A percentile compares a stretch with the other conserved stretches of the same genome.
Conservation (phyloP, 768 basidiomycete genomes). For the Pleurotus pulmonarius region DNA sequence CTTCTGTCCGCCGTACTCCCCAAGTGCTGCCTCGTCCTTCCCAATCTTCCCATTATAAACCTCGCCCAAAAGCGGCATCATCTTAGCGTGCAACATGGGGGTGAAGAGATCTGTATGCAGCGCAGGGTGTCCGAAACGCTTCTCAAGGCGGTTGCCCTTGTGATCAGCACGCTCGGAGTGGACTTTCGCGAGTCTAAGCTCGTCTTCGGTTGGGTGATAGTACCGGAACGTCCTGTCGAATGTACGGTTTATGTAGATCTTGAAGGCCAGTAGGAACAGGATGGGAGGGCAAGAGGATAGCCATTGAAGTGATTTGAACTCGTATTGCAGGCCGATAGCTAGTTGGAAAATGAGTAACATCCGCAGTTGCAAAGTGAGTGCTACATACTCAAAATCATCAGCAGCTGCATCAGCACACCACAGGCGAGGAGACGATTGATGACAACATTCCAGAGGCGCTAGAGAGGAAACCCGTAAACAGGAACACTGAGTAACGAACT, state of each 20-base stretch:
- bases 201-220: slow-evolving; percentile 80
- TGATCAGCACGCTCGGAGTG: slow-evolving; percentile 77
- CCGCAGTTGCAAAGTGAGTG: slow-evolving; percentile 8
- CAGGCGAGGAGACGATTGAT: slow-evolving; percentile 83
- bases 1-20: slow-evolving; percentile 76
- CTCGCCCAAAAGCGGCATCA: slow-evolving; percentile 74
- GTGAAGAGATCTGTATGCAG: slow-evolving; percentile 84
- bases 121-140: slow-evolving; percentile 94
- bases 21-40: slow-evolving; percentile 58
- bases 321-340: slow-evolving; percentile 86
- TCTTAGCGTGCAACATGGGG: slow-evolving; percentile 81
- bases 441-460: slow-evolving; percentile 94
- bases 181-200: slow-evolving; percentile 69
- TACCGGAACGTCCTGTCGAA: slow-evolving; percentile 72
- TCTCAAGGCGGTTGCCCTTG: slow-evolving; percentile 71
- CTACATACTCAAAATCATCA: slow-evolving; percentile 80
- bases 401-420: slow-evolving; percentile 80
- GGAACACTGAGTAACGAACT: background rate
- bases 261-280: slow-evolving; percentile 76
- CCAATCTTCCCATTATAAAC: slow-evolving; percentile 75
- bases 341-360: background rate
- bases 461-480: slow-evolving; percentile 7
- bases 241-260: slow-evolving; percentile 71
- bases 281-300: slow-evolving; percentile 83
- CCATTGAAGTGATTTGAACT: slow-evolving; percentile 75